phyloP scores from a whole-genome alignment of 2,329 filamentous ascomycete species.

The Magnaporthales sp. region DNA sequence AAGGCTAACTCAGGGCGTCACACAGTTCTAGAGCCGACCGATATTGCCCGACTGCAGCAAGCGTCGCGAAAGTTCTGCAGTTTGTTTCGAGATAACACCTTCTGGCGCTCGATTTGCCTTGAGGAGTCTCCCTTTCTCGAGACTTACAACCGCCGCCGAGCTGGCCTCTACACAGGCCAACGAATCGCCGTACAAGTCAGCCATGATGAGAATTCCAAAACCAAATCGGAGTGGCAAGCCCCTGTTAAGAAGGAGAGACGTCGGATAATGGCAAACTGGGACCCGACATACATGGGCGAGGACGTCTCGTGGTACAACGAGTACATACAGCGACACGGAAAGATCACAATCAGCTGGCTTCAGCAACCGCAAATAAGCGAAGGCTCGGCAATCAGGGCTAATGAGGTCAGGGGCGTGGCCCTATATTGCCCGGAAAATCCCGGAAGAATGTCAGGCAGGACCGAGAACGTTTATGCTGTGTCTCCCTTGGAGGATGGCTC shows the following conservation, averaged over 20 bases:
- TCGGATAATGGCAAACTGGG: slow-evolving; percentile 70
- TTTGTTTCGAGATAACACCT: slow-evolving; percentile 62
- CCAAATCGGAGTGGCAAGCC: not conserved
- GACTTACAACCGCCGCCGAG: slow-evolving; percentile 28
- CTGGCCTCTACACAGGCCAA: not conserved
- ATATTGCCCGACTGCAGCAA: slow-evolving; percentile 60
- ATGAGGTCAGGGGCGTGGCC: slow-evolving; percentile 67
- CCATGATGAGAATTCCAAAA: not conserved
- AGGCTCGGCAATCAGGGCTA: slow-evolving; percentile 31
- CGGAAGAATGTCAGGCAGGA: slow-evolving; percentile 24
- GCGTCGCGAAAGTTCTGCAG: slow-evolving; percentile 58
- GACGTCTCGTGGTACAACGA: slow-evolving; percentile 78
- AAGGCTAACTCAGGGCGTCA: slow-evolving; percentile 11
- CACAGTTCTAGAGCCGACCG: slow-evolving; percentile 51
- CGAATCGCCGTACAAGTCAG: not conserved
- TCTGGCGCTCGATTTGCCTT: slow-evolving; percentile 74
- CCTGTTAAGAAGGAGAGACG: slow-evolving; percentile 25
- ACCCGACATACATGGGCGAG: slow-evolving; percentile 66
- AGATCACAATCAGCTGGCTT: slow-evolving; percentile 69
- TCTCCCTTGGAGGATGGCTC: slow-evolving; percentile 80
- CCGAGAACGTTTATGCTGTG: slow-evolving; percentile 44
- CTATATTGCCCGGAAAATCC: slow-evolving; percentile 48
- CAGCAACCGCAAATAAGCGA: slow-evolving; percentile 46
- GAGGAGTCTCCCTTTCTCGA: slow-evolving; percentile 58
- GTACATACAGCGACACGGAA: slow-evolving; percentile 74